Evolutionary conservation across 1,139 yeast species (phyloP).

Genomic region (Taiozyma sp.): DNA sequence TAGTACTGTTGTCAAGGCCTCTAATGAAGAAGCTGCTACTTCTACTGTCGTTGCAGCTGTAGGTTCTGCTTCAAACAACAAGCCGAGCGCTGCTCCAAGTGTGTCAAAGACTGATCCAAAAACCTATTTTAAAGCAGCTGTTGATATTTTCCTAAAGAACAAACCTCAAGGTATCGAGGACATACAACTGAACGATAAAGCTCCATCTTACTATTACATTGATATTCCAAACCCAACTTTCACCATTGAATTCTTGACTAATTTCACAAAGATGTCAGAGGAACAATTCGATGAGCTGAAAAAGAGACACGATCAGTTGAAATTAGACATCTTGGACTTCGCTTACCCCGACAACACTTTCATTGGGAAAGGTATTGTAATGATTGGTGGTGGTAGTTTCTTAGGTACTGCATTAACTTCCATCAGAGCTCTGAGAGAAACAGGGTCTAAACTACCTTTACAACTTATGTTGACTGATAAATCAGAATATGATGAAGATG

Average conservation of each 20-base stretch:
- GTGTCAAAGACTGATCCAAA: conserved; percentile 3
- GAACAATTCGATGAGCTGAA: conserved; percentile 20
- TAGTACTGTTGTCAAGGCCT: not conserved
- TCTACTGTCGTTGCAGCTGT: not conserved
- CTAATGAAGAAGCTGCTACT: too few species aligned
- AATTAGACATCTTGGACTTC: conserved; percentile 12
- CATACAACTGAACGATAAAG: conserved; percentile 16
- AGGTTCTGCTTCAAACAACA: not conserved
- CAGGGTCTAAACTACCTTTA: conserved; percentile 51
- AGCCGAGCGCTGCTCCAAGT: conserved; percentile 3
- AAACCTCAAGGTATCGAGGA: conserved; percentile 18
- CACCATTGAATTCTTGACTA: conserved; percentile 19
- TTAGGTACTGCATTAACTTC: conserved; percentile 50
- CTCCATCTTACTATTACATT: conserved; percentile 22
- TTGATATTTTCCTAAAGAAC: conserved; percentile 16
- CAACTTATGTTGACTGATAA: conserved; percentile 53
- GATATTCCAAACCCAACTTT: conserved; percentile 23
- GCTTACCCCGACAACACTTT: conserved; percentile 33
- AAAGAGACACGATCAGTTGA: conserved; percentile 17
- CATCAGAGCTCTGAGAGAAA: conserved; percentile 46
- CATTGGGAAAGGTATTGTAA: conserved; percentile 52
- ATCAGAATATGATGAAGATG: conserved; percentile 43
- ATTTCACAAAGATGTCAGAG: conserved; percentile 18
- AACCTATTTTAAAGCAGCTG: conserved; percentile 15
- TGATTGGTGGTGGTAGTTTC: conserved; percentile 57